Evolutionary conservation across 2,329 filamentous ascomycete genomes (phyloP), one percentile per base, ranked within the genome.

Genomic region (Phaeosphaeria sp.): DNA sequence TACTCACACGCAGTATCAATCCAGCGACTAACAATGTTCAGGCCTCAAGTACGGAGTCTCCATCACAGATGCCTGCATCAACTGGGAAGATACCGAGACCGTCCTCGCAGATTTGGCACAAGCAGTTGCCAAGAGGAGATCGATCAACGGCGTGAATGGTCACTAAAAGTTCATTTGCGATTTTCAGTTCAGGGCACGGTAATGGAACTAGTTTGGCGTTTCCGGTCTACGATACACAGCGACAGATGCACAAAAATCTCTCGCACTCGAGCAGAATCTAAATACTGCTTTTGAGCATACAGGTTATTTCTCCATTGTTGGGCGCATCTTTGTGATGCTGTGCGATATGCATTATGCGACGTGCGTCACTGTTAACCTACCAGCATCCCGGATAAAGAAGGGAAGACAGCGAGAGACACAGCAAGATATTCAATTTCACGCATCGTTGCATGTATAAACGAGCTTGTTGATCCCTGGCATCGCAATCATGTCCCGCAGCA

Each of bases 21-120:
- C 18, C 11, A 25, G 6, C n/a, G 6, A 33, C 39, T 55, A 25
- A 55, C 47, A 43, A 45, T 49, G 2, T 9, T 22, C 86, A 8
- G 93, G 89, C 33, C 86, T 98, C 60, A 90, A 96, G 81, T 93
- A 97, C 79, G 95, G 95, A 69, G 91, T 98, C 74, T 95, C 91
- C 77, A 98, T 98, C 78, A 99, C 95, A 0, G 95, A 99, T 79
- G 94, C 95, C 49, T 99, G 95, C 80, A 97, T 99, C 75, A 84
- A 89, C 78, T 98, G 93, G 94, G 88, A 94, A 62, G 92, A 96
- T 69, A 98, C 95, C 3, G 89, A 93, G 69, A 80, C 81, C 0
- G 90, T 94, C 1, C 86, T 98, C 11, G 89, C 90, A 65, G 83
- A 83, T 50, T 86, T 99, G 45, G 94, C 94, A 18, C 85, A 88